Conservation (phyloP, 2,329 filamentous ascomycete genomes). For the Aspergillus quadricinctus region DNA sequence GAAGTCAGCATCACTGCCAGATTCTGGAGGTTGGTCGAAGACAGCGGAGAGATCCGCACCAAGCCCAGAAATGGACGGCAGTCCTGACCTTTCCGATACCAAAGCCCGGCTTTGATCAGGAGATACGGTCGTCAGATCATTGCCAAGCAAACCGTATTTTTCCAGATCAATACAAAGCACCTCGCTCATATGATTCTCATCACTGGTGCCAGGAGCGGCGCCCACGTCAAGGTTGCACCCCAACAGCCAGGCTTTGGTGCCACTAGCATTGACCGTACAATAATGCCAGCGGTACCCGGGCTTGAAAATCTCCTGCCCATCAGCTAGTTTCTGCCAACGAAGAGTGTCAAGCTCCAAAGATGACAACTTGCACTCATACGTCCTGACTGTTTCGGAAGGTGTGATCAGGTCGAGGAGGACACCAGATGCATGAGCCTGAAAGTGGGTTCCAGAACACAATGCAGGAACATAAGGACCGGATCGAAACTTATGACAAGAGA, state of each 20-base stretch:
- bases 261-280: constrained; percentile 90
- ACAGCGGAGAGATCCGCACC: constrained; percentile 80
- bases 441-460: constrained; percentile 87
- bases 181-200: constrained; percentile 90
- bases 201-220: constrained; percentile 63
- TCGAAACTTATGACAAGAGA: constrained; percentile 85
- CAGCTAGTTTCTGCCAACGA: constrained; percentile 91
- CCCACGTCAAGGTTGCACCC: constrained; percentile 76
- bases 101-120: constrained; percentile 45
- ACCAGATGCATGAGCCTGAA: constrained; percentile 90
- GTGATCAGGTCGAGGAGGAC: constrained; percentile 92
- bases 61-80: constrained; percentile 57
- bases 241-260: constrained; percentile 95
- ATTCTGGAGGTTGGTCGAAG: constrained; percentile 81
- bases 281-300: constrained; percentile 96
- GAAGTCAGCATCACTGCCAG: constrained; percentile 85
- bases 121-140: constrained; percentile 60
- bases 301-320: constrained; percentile 90
- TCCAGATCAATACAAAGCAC: constrained; percentile 91
- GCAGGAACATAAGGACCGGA: constrained; percentile 81
- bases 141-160: constrained; percentile 84
- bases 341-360: constrained; percentile 81
- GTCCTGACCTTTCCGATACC: constrained; percentile 51
- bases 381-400: constrained; percentile 78
- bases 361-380: constrained; percentile 84